Evolutionary conservation across 345 rosid genomes (phyloP), one percentile per base, ranked within the genome.

Genomic region (Eucalyptus decipiens): DNA sequence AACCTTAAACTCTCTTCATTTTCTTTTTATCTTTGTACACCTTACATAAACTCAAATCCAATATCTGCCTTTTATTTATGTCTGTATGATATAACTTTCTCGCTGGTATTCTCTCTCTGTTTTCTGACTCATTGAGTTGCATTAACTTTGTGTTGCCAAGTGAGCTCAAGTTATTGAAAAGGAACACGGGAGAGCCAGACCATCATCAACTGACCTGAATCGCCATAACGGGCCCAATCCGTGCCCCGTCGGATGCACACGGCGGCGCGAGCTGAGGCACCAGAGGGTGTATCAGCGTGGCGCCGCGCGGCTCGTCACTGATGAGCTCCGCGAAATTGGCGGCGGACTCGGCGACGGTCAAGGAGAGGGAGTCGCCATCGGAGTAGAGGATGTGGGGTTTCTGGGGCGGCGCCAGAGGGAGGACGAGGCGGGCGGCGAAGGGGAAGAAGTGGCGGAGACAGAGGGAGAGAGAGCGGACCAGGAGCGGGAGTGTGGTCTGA

Each of bases 391-490:
- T 88, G 54, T n/a, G 86, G 81, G 95, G 92, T 28, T 80, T 83
- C n/a, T 45, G 52, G 30, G 92, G 92, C 3, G 91, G 92, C 4
- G 89, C 24, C 42, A 69, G 72, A 8, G 94, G 94, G 88, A 62
- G 56, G 17, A 48, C 50, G 26, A 93, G 89, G 86, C 30, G 76
- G 83, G 88, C 90, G 43, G 93, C 91, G 24, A 92, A 87, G 21
- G 97, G 96, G 90, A 90, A 94, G 89, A 94, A 94, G 23, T 87
- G 92, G 45, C 86, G 91, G 81, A 94, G 96, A 86, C 93, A 88
- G 37, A 88, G 51, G 80, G 93, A 92, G 42, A 95, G 95, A 67
- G 96, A 92, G 85, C 91, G 92, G 87, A 90, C 92, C 37, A 94
- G 95, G 89, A 52, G 67, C 11, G 96, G 95, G 34, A 94, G 37